Percentiles rank a stretch among this genome's conserved stretches.
phyloP scores from a whole-genome alignment of 306 rosid genomes.

The Notholithocarpus densiflorus region DNA sequence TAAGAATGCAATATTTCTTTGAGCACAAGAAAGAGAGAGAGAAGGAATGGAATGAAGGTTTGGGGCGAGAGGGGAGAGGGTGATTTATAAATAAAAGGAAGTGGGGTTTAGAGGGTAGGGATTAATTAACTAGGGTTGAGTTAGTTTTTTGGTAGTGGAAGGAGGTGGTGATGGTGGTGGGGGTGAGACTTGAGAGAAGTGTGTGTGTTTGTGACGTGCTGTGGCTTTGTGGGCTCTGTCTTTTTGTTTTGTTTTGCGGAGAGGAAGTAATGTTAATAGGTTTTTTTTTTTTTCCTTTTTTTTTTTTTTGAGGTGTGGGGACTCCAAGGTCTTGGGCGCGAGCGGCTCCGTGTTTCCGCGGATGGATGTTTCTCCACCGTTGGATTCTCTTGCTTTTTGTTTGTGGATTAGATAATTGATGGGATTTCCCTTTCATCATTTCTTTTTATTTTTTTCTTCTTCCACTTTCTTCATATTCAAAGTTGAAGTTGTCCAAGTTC shows the following conservation, averaged over 20 bases:
- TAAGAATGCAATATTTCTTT: conserved; percentile 5
- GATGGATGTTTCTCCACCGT: conserved; percentile 85
- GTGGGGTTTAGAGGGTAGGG: background rate
- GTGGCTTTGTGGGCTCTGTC: too few species aligned
- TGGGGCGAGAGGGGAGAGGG: conserved; percentile 2
- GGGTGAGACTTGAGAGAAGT: background rate
- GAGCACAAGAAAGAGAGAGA: conserved; percentile 20
- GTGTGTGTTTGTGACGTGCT: background rate
- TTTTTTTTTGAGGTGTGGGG: conserved; percentile 19
- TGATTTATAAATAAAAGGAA: conserved; percentile 26
- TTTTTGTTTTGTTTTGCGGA: background rate
- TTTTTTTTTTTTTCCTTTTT: too few species aligned
- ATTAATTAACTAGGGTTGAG: conserved; percentile 42
- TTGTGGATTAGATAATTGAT: conserved; percentile 8
- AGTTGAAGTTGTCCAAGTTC: background rate
- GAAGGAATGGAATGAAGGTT: conserved; percentile 21
- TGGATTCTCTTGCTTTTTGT: conserved; percentile 38
- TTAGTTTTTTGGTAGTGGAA: conserved; percentile 18
- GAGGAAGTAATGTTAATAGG: background rate
- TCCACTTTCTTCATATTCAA: background rate
- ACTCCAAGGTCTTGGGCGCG: conserved; percentile 84
- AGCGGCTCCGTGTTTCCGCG: conserved; percentile 99
- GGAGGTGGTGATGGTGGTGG: too few species aligned
- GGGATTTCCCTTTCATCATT: conserved; percentile 24
- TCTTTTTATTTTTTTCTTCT: background rate